A percentile compares a stretch with the other conserved stretches of the same genome.
phyloP scores from a whole-genome alignment of 768 basidiomycete species.

The Galerina sulciceps region DNA sequence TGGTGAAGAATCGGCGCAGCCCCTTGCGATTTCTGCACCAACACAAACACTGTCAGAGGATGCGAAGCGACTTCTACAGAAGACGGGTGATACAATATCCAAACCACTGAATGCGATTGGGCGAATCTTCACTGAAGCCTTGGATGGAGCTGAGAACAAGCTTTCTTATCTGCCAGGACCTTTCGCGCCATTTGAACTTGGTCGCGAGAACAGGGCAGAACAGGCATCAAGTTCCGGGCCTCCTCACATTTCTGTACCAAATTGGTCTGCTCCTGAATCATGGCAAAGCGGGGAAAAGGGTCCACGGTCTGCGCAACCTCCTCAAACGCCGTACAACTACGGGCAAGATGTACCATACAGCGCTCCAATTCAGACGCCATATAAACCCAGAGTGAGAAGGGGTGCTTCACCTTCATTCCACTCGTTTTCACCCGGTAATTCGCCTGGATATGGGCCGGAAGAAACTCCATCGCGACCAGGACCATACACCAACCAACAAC shows the following conservation, averaged over 20 bases:
- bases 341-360: slow-evolving; percentile 33
- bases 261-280: slow-evolving; percentile 44
- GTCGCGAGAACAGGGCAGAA: slow-evolving; percentile 49
- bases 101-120: slow-evolving; percentile 91
- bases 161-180: slow-evolving; percentile 69
- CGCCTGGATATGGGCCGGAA: slow-evolving; percentile 42
- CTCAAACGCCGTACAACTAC: slow-evolving; percentile 41
- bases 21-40: slow-evolving; percentile 67
- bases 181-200: slow-evolving; percentile 70
- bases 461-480: slow-evolving; percentile 56
- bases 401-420: slow-evolving; percentile 47
- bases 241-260: slow-evolving; percentile 28
- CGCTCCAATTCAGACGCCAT: slow-evolving; percentile 64
- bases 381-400: slow-evolving; percentile 72
- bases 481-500: slow-evolving; percentile 52
- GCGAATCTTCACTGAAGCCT: slow-evolving; percentile 83
- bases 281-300: slow-evolving; percentile 15
- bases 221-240: slow-evolving; percentile 26
- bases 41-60: slow-evolving; percentile 64
- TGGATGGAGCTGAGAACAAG: slow-evolving; percentile 73
- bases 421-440: slow-evolving; percentile 35
- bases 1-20: slow-evolving; percentile 90
- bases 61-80: slow-evolving; percentile 82
- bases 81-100: slow-evolving; percentile 88
- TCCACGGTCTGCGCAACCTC: slow-evolving; percentile 31